These are phyloP conservation scores for Vaucheria bursata DNA, from an alignment of 352 stramenopile genomes.

Conservation along the genomic window DNA sequence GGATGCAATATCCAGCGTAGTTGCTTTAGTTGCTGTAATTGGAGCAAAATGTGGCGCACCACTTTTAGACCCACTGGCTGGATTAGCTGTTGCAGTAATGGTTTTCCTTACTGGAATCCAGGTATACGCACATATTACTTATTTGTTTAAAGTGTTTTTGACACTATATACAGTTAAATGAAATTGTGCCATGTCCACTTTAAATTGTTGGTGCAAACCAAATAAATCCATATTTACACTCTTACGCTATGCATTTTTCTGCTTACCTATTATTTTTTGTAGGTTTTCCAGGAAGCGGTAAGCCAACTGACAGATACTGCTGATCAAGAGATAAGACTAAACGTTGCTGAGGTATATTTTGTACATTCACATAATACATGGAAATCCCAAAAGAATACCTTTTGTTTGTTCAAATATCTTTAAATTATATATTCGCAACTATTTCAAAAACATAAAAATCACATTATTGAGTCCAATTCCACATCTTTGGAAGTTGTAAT, in stretches of 20 bases:
- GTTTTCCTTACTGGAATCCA: slow-evolving; percentile 34
- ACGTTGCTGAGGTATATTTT: slow-evolving; percentile 21
- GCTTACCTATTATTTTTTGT: neutral
- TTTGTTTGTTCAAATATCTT: too few relatives aligned
- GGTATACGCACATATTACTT: neutral
- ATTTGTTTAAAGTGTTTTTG: too few relatives aligned
- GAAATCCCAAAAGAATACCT: too few relatives aligned
- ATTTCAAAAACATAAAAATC: too few relatives aligned
- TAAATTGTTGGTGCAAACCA: too few relatives aligned
- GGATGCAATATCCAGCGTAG: slow-evolving; percentile 63
- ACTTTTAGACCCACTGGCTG: slow-evolving; percentile 38
- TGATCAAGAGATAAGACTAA: slow-evolving; percentile 32
- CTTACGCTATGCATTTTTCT: too few relatives aligned
- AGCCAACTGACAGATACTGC: slow-evolving; percentile 46
- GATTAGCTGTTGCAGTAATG: slow-evolving; percentile 37
- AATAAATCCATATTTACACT: too few relatives aligned
- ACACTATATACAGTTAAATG: too few relatives aligned
- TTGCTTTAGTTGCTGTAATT: slow-evolving; percentile 61
- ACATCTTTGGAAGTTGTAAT: too few relatives aligned
- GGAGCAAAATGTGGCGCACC: slow-evolving; percentile 54
- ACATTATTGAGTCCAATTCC: too few relatives aligned
- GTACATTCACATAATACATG: neutral
- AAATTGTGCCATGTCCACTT: too few relatives aligned
- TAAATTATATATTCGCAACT: too few relatives aligned
- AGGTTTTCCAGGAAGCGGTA: slow-evolving; percentile 45